Percentiles rank a stretch among this genome's conserved stretches.
phyloP scores from a whole-genome alignment of 1,139 yeast genomes.

The Hansenula anomala region DNA sequence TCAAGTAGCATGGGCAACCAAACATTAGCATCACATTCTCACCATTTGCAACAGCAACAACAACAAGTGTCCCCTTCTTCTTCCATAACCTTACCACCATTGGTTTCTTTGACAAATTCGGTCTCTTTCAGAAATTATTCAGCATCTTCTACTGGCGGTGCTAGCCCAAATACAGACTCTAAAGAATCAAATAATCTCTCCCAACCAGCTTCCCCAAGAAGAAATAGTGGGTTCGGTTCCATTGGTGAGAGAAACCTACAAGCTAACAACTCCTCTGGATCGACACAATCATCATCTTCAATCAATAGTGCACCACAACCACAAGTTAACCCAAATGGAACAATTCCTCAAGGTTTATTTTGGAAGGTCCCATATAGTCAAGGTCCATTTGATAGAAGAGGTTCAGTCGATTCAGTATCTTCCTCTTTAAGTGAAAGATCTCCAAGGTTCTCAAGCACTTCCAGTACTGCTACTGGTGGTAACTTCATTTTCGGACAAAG shows the following conservation, averaged over 20 bases:
- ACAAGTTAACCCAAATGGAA: neutral
- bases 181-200: neutral
- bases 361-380: slow-evolving; percentile 35
- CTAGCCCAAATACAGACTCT: neutral
- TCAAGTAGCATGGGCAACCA: slow-evolving; percentile 5
- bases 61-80: neutral
- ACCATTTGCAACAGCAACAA: slow-evolving; percentile 1
- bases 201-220: slow-evolving; percentile 1
- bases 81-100: slow-evolving; percentile 17
- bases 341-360: slow-evolving; percentile 27
- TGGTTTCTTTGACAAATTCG: slow-evolving; percentile 13
- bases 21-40: slow-evolving; percentile 5
- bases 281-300: too few species aligned
- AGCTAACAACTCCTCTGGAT: too few species aligned
- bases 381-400: slow-evolving; percentile 25
- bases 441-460: slow-evolving; percentile 6
- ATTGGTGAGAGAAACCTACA: too few species aligned
- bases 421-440: slow-evolving; percentile 25
- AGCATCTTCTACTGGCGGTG: slow-evolving; percentile 2
- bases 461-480: slow-evolving; percentile 1
- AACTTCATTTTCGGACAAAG: slow-evolving; percentile 9
- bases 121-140: slow-evolving; percentile 3
- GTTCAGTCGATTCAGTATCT: slow-evolving; percentile 29
- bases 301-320: slow-evolving; percentile 1
- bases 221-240: neutral